A percentile compares a stretch with the other conserved stretches of the same genome.
phyloP scores from a whole-genome alignment of 2,329 filamentous ascomycete species.

The Fusarium compactum region DNA sequence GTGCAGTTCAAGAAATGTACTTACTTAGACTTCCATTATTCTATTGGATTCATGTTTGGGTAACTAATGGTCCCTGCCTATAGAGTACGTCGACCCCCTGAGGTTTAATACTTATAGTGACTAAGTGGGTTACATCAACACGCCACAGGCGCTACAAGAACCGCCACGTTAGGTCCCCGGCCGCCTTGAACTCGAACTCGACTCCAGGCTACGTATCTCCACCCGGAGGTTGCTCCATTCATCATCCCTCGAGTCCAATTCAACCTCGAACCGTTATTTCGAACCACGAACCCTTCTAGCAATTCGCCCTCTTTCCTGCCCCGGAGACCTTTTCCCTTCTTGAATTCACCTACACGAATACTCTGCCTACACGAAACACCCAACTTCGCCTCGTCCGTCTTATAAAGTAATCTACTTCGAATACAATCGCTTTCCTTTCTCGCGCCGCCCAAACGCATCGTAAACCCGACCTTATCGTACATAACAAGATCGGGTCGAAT shows the following conservation, averaged over 20 bases:
- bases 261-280: conserved; percentile 32
- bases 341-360: neutral
- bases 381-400: neutral
- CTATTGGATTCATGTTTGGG: neutral
- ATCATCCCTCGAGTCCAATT: conserved; percentile 33
- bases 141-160: conserved; percentile 43
- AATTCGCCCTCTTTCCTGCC: conserved; percentile 6
- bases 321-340: conserved; percentile 5
- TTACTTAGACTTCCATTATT: neutral
- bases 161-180: conserved; percentile 42
- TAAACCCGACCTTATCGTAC: conserved; percentile 22
- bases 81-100: neutral
- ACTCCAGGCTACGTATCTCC: conserved; percentile 12
- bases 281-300: conserved; percentile 19
- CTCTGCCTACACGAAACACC: neutral
- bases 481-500: conserved; percentile 4
- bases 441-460: conserved; percentile 29
- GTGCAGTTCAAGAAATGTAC: neutral
- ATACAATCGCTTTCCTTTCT: conserved; percentile 17
- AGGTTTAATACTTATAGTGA: conserved; percentile 2
- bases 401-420: neutral
- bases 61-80: neutral
- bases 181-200: conserved; percentile 9
- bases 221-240: conserved; percentile 29
- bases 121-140: conserved; percentile 30